Percentiles rank a stretch among this genome's conserved stretches.
Conservation (phyloP, 2,329 filamentous ascomycete species). For the Biscogniauxia mediterranea region DNA sequence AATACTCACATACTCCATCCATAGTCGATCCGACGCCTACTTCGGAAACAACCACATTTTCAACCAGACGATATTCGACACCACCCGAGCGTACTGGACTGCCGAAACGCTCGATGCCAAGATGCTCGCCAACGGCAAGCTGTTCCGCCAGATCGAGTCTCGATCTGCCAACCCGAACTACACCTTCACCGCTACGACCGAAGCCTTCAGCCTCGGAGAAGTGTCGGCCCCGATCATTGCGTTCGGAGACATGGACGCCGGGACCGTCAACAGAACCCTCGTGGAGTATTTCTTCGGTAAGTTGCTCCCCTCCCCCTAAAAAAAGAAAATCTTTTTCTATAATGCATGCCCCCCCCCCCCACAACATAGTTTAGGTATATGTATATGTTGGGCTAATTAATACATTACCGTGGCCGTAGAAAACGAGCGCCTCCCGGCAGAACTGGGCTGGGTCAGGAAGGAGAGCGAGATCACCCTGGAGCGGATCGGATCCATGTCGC, state of each 20-base stretch:
- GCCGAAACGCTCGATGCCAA: conserved; percentile 34
- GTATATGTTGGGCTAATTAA: too few relatives aligned
- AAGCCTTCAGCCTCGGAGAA: conserved; percentile 49
- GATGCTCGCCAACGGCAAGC: not conserved
- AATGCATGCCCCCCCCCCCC: too few relatives aligned
- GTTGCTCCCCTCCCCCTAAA: conserved; percentile 11
- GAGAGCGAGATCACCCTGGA: too few relatives aligned
- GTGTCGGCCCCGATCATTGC: conserved; percentile 47
- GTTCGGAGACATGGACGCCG: conserved; percentile 43
- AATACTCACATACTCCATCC: not conserved
- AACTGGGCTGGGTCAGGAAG: too few relatives aligned
- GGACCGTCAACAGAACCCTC: conserved; percentile 37
- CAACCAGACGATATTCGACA: conserved; percentile 47
- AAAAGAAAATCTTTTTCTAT: too few relatives aligned
- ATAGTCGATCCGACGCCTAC: not conserved
- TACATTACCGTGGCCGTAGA: too few relatives aligned
- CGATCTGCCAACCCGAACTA: conserved; percentile 31
- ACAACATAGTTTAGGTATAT: too few relatives aligned
- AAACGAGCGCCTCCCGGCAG: too few relatives aligned
- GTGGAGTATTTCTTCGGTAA: conserved; percentile 46
- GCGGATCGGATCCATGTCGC: too few relatives aligned
- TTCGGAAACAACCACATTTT: conserved; percentile 41
- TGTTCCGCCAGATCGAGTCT: not conserved
- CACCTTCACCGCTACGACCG: conserved; percentile 40
- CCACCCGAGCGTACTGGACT: conserved; percentile 43